Evolutionary conservation across 2,329 filamentous ascomycete genomes (phyloP).

Genomic region (Helotiales sp.): DNA sequence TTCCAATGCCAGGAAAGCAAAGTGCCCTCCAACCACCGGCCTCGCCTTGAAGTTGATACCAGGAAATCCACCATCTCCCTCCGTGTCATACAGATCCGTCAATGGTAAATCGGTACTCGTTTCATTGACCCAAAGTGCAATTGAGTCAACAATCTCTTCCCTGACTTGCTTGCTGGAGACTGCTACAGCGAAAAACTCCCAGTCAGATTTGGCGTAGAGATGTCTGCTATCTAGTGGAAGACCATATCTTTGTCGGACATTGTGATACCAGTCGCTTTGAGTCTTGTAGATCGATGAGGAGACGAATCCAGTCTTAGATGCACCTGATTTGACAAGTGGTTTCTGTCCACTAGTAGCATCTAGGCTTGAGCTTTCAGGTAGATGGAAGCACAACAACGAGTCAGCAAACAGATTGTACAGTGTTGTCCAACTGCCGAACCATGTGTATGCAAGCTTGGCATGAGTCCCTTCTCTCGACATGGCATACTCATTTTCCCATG

Average conservation of each 20-base stretch:
- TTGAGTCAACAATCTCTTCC: conserved; percentile 69
- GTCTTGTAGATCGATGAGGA: conserved; percentile 74
- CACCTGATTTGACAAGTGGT: conserved; percentile 20
- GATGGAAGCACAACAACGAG: conserved; percentile 77
- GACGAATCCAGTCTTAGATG: conserved; percentile 57
- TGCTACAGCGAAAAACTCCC: conserved; percentile 86
- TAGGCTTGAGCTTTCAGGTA: conserved; percentile 33
- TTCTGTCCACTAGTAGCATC: conserved; percentile 26
- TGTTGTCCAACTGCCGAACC: conserved; percentile 74
- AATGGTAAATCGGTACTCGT: conserved; percentile 75
- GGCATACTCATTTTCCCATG: conserved; percentile 62
- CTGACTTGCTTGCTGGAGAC: conserved; percentile 70
- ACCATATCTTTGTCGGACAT: conserved; percentile 78
- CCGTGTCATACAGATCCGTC: conserved; percentile 81
- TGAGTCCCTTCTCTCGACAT: conserved; percentile 66
- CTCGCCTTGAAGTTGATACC: conserved; percentile 76
- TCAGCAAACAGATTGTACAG: conserved; percentile 72
- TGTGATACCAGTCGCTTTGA: conserved; percentile 79
- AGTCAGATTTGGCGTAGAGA: conserved; percentile 85
- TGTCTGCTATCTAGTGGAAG: conserved; percentile 81
- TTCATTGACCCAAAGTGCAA: conserved; percentile 82
- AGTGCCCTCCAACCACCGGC: conserved; percentile 83
- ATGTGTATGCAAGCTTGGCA: conserved; percentile 70
- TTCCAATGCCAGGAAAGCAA: conserved; percentile 80
- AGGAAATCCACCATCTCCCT: conserved; percentile 73